phyloP scores from a whole-genome alignment of 371 early-diverging fungal species.

The Capniomyces stellatus region DNA sequence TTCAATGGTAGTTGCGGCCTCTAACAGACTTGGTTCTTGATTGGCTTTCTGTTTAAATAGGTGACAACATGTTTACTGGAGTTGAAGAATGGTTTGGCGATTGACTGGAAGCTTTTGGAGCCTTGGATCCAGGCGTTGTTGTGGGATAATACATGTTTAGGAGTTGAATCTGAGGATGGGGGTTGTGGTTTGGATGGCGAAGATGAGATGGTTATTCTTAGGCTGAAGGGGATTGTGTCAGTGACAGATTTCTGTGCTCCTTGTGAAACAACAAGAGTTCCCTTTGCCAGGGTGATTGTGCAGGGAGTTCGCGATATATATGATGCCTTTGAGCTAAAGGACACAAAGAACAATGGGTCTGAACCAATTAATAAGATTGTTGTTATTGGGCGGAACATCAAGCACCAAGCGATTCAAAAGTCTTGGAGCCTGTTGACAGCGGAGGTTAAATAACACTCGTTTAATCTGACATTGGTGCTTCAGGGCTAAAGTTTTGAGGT shows the following conservation, averaged over 20 bases:
- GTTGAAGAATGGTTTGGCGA: constrained; percentile 11
- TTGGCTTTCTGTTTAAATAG: constrained; percentile 12
- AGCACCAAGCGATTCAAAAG: too few relatives aligned
- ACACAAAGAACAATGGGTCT: too few relatives aligned
- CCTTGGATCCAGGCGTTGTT: constrained; percentile 76
- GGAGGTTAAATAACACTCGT: too few relatives aligned
- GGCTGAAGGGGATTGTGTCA: constrained; percentile 67
- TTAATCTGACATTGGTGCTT: too few relatives aligned
- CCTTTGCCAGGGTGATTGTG: constrained; percentile 34
- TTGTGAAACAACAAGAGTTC: constrained; percentile 7
- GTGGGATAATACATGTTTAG: constrained; percentile 64
- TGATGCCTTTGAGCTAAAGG: constrained; percentile 69
- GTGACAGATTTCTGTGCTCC: constrained; percentile 20
- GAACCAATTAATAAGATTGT: too few relatives aligned
- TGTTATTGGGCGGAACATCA: too few relatives aligned
- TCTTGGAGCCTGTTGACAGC: too few relatives aligned
- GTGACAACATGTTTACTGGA: constrained; percentile 28
- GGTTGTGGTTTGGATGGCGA: neutral
- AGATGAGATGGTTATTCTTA: constrained; percentile 36
- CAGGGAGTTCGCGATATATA: constrained; percentile 88
- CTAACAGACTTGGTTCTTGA: too few relatives aligned
- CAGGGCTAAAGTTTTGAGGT: too few relatives aligned
- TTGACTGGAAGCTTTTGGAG: constrained; percentile 31
- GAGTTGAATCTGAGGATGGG: neutral
- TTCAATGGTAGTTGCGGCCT: too few relatives aligned